These are phyloP conservation scores for Neoboletus subvelutipes DNA, from an alignment of 768 basidiomycete species.

Conservation along the genomic window DNA sequence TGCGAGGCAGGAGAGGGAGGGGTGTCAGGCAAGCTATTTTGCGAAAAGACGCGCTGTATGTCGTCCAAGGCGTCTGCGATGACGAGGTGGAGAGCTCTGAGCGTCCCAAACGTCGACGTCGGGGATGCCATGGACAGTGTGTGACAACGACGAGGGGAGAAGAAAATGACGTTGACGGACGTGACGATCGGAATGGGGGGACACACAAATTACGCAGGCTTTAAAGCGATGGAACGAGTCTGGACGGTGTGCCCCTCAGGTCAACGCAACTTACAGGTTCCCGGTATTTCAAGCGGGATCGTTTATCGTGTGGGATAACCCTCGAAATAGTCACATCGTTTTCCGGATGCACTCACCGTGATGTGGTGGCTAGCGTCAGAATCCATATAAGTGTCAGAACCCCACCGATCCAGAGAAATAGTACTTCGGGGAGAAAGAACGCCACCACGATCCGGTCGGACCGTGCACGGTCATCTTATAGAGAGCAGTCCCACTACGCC, in stretches of 20 bases:
- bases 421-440: constrained; percentile 9
- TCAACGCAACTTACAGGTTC: constrained; percentile 5
- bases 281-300: background rate
- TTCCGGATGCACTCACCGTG: constrained; percentile 12
- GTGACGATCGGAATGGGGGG: constrained; percentile 6
- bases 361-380: background rate
- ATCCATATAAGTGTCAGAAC: constrained; percentile 17
- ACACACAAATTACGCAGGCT: background rate
- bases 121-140: constrained; percentile 22
- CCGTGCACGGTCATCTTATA: background rate
- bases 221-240: constrained; percentile 13
- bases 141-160: constrained; percentile 12
- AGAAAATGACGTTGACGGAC: background rate
- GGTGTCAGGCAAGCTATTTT: constrained; percentile 7
- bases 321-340: constrained; percentile 18
- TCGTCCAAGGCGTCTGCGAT: constrained; percentile 69
- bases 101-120: constrained; percentile 60
- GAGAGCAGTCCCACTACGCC: constrained; percentile 1
- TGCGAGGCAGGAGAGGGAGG: constrained; percentile 14
- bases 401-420: constrained; percentile 18
- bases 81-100: constrained; percentile 63
- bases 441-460: constrained; percentile 3
- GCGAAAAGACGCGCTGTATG: constrained; percentile 58
- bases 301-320: background rate
- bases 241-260: constrained; percentile 1